Evolutionary conservation across 148 eudicot genomes (phyloP), one percentile per base, ranked within the genome.

Genomic region (Talinum fruticosum): DNA sequence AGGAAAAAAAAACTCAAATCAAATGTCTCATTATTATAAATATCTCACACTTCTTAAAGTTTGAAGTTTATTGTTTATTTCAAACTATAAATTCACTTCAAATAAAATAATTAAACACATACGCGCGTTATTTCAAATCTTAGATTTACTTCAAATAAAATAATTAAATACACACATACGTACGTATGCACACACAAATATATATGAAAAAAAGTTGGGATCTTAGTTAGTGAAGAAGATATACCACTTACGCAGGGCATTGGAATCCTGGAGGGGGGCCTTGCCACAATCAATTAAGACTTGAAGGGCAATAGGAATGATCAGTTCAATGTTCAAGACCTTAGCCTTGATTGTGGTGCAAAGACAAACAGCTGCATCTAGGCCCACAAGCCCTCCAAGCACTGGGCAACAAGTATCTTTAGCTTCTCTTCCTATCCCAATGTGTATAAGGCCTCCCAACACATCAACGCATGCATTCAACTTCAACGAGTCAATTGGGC

Each of bases 301-400:
- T 59, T 85, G 77, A 70, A 92, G 93, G 44, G 97, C 93, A 71
- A 92, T 73, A 1, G 97, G 97, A 29, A 92, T 32, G 32, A 88
- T n/a, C 15, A 92, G 72, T 30, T 84, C 74, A 10, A 92, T 81
- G 72, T 90, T 85, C 19, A 92, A 84, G 49, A 92, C 83, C 79
- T 88, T 90, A 26, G 82, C 79, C 38, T 78, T 92, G 13, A 90
- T 85, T 29, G 92, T 88, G 16, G 93, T 92, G 81, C 97, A 92
- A 4, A 92, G 85, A 54, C 97, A 92, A 1, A 90, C 71, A 1
- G 92, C 97, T 0, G 97, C 97, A 59, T 92, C 97, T 2, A 90
- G 73, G 23, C 81, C 93, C 30, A 83, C 75, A 2, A 92, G 83
- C 18, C 93, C 97, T 32, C 79, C 81, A 1, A 92, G 77, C 7